Conservation (phyloP, 2,329 filamentous ascomycete genomes). For the Fusarium haematococcum region DNA sequence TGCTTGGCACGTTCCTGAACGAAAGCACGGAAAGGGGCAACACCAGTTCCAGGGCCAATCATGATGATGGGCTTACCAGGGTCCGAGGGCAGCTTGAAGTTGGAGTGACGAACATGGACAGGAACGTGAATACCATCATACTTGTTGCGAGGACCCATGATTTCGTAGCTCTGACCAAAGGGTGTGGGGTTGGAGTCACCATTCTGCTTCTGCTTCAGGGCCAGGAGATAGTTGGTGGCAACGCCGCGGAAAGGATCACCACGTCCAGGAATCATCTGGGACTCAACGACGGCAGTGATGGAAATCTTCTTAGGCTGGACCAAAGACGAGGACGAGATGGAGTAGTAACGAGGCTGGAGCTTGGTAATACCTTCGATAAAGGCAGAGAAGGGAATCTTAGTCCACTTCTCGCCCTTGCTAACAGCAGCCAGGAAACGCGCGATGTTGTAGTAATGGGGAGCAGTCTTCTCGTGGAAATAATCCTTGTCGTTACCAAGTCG, state of each 20-base stretch:
- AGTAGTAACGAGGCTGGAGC: slow-evolving; percentile 98
- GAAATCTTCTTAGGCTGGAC: slow-evolving; percentile 96
- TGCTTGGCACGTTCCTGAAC: slow-evolving; percentile 92
- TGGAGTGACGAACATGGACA: slow-evolving; percentile 96
- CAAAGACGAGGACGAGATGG: slow-evolving; percentile 95
- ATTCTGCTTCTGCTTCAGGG: slow-evolving; percentile 96
- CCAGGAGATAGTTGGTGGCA: slow-evolving; percentile 95
- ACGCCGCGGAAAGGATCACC: slow-evolving; percentile 90
- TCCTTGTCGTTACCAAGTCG: slow-evolving; percentile 94
- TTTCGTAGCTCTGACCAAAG: slow-evolving; percentile 86
- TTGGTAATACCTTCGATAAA: slow-evolving; percentile 95
- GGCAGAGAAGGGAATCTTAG: slow-evolving; percentile 89
- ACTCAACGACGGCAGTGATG: slow-evolving; percentile 94
- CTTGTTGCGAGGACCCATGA: slow-evolving; percentile 92
- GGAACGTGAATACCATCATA: slow-evolving; percentile 96
- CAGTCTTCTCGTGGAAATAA: slow-evolving; percentile 90
- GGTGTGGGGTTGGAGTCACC: slow-evolving; percentile 84
- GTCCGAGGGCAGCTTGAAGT: slow-evolving; percentile 98
- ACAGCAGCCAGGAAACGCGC: slow-evolving; percentile 83
- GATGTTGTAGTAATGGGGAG: slow-evolving; percentile 87
- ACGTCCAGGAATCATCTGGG: slow-evolving; percentile 80
- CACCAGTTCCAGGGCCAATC: slow-evolving; percentile 95
- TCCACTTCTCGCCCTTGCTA: slow-evolving; percentile 80
- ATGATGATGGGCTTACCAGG: slow-evolving; percentile 94
- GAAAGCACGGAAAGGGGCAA: slow-evolving; percentile 95